Base-by-base conservation (phyloP, 78 protist genomes). In the Blattamonas nauphoetae region DNA sequence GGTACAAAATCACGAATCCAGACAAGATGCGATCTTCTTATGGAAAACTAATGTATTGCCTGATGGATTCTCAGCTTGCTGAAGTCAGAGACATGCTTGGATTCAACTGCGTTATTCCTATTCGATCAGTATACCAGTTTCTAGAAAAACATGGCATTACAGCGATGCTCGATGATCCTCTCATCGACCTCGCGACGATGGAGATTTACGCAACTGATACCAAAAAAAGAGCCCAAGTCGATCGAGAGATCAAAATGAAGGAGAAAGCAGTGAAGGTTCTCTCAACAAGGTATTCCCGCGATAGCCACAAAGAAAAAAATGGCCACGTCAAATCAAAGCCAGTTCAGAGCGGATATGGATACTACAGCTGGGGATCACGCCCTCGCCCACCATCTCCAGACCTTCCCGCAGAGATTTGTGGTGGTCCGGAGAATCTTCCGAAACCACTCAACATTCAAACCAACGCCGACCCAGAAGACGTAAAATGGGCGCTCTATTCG, bases 221-320 rank as follows among this genome's bases (percentile, higher is more conserved):
- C 38, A 86, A 85, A 43, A 1, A 79, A 0, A 85, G 95, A 1
- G 3, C 42, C 29, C 81, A 90, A 36, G 45, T 90, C 11, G 89
- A 87, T 38, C 6, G 86, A 0, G 94, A 87, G 64, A 91, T 92
- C 77, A 89, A 85, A 43, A 45, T 35, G 41, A 96, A 96, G 86
- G 95, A 93, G 81, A 32, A 2, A 0, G 95, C 96, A 34, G 89
- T 94, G 41, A 87, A 93, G 81, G 1, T 4, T 1, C 84, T 94
- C 36, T 78, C 94, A 29, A 45, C 63, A 3, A 45, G 64, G 44
- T 91, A 94, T 85, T 35, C 90, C 43, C n/a, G 21, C 38, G 71
- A 55, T 11, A 55, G 21, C 71, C 21, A 21, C 38, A 55, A 21
- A 55, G 71, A 55, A 55, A 21, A 55, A 21, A 55, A 55, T 29